phyloP scores from a whole-genome alignment of 768 basidiomycete species.

The Kwoniella dendrophila region DNA sequence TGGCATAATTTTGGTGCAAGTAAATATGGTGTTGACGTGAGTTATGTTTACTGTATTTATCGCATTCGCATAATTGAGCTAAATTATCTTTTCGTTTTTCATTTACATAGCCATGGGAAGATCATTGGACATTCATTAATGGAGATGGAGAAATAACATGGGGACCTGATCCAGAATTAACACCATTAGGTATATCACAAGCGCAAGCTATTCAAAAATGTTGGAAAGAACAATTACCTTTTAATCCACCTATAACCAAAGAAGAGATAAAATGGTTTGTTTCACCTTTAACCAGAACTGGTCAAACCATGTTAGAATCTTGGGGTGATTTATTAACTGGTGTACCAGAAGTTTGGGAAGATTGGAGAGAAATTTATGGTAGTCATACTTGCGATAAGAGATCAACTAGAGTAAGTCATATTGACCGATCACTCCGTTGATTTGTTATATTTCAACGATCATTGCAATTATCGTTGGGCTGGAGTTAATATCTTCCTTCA shows the following conservation, averaged over 20 bases:
- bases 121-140: slow-evolving; percentile 41
- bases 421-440: slow-evolving; percentile 10
- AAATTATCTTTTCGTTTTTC: neutral
- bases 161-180: slow-evolving; percentile 54
- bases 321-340: slow-evolving; percentile 49
- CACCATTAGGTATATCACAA: slow-evolving; percentile 47
- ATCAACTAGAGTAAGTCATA: slow-evolving; percentile 40
- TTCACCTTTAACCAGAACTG: slow-evolving; percentile 48
- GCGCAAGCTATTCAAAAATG: slow-evolving; percentile 41
- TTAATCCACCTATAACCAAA: slow-evolving; percentile 36
- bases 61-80: neutral
- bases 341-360: slow-evolving; percentile 49
- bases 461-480: no score
- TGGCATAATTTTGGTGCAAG: slow-evolving; percentile 50
- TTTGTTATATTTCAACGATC: neutral
- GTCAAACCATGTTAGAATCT: slow-evolving; percentile 50
- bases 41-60: slow-evolving; percentile 3
- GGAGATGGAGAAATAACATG: slow-evolving; percentile 49
- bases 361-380: slow-evolving; percentile 53
- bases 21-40: slow-evolving; percentile 49
- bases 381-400: slow-evolving; percentile 55
- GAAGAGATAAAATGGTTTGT: slow-evolving; percentile 47
- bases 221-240: slow-evolving; percentile 35
- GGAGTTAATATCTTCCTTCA: neutral
- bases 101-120: slow-evolving; percentile 49